A percentile compares a stretch with the other conserved stretches of the same genome.
Evolutionary conservation across 2,329 filamentous ascomycete genomes (phyloP).

Genomic region (Sphaceloma murrayae): DNA sequence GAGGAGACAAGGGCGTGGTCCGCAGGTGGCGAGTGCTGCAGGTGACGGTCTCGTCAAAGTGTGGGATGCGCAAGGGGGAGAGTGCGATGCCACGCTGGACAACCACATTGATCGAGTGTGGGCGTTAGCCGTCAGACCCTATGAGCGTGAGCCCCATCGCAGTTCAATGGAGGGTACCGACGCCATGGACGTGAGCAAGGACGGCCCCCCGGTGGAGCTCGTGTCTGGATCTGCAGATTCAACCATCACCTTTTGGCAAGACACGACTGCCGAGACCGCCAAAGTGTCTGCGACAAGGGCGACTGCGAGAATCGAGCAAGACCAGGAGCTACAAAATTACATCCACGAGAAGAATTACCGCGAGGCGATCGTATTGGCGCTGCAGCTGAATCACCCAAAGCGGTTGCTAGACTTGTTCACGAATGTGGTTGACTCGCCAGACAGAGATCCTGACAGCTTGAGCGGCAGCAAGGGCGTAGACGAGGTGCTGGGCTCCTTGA

Average conservation of each 20-base stretch:
- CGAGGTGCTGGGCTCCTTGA: slow-evolving; percentile 66
- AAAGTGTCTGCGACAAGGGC: slow-evolving; percentile 63
- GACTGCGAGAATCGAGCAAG: slow-evolving; percentile 77
- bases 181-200: slow-evolving; percentile 18
- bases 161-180: background rate
- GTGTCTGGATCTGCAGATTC: slow-evolving; percentile 89
- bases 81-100: slow-evolving; percentile 80
- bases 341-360: slow-evolving; percentile 81
- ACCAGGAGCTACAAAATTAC: slow-evolving; percentile 88
- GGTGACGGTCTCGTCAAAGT: slow-evolving; percentile 94
- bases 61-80: slow-evolving; percentile 81
- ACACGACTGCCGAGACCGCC: slow-evolving; percentile 75
- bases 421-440: slow-evolving; percentile 57
- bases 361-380: slow-evolving; percentile 81
- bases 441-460: slow-evolving; percentile 51
- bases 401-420: slow-evolving; percentile 78
- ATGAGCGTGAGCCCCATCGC: slow-evolving; percentile 20
- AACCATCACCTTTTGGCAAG: slow-evolving; percentile 89
- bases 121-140: slow-evolving; percentile 67
- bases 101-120: slow-evolving; percentile 96
- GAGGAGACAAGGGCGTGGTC: slow-evolving; percentile 42
- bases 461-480: slow-evolving; percentile 63
- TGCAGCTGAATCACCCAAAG: slow-evolving; percentile 89
- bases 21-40: slow-evolving; percentile 75
- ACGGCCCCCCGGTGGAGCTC: slow-evolving; percentile 50